phyloP scores from a whole-genome alignment of 1,284 basidiomycete genomes.

The Golubevia sp. region DNA sequence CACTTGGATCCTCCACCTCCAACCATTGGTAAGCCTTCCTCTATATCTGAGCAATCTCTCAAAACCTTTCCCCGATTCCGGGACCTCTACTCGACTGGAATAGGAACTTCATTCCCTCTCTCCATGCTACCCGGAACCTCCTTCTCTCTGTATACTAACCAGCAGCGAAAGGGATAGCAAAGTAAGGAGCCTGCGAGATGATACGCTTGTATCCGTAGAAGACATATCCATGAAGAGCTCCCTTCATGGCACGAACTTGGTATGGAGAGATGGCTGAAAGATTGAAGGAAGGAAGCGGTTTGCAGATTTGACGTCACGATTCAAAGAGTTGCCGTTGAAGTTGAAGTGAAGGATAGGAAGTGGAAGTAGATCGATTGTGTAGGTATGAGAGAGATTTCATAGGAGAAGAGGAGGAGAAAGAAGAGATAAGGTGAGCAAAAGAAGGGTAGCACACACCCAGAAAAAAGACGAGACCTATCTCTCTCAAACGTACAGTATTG shows the following conservation, averaged over 20 bases:
- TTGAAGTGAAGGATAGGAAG: neutral
- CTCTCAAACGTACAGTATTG: conserved; percentile 34
- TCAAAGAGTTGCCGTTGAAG: neutral
- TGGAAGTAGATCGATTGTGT: neutral
- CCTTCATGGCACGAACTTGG: conserved; percentile 53
- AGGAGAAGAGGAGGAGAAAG: neutral
- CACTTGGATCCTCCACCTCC: too few species aligned
- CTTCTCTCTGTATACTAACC: conserved; percentile 26
- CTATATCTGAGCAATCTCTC: too few species aligned
- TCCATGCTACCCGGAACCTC: too few species aligned
- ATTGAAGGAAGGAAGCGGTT: neutral
- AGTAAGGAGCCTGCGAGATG: conserved; percentile 56
- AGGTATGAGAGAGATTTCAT: too few species aligned
- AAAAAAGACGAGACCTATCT: neutral
- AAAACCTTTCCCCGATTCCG: too few species aligned
- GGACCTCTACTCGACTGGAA: too few species aligned
- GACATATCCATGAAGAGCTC: conserved; percentile 48
- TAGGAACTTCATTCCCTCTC: too few species aligned
- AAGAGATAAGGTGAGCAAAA: neutral
- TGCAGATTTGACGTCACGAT: too few species aligned
- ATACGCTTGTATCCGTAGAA: conserved; percentile 59
- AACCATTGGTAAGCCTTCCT: too few species aligned
- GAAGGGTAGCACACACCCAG: neutral
- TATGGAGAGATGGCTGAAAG: conserved; percentile 46
- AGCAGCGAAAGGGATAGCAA: conserved; percentile 45